These are phyloP conservation scores for Solanum chacoense DNA, from an alignment of 305 asterid genomes.

Conservation along the genomic window DNA sequence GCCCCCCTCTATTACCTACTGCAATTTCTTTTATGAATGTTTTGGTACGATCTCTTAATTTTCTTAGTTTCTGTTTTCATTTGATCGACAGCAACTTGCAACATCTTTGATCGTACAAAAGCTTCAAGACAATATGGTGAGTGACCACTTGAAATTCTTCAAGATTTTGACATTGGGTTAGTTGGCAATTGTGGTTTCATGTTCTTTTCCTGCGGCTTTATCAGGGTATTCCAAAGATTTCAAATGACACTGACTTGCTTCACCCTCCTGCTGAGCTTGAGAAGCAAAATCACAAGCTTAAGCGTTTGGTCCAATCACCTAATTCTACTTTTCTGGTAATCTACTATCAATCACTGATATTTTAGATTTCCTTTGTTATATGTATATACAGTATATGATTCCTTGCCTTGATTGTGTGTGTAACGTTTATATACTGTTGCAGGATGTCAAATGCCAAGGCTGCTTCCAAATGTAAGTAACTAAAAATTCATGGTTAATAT, in stretches of 20 bases:
- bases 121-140: neutral
- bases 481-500: neutral
- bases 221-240: neutral
- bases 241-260: neutral
- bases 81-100: neutral
- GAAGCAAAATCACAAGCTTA: constrained; percentile 1
- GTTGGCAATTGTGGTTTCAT: neutral
- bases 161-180: neutral
- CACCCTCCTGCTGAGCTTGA: neutral
- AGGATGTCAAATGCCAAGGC: neutral
- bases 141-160: neutral
- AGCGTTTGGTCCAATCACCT: constrained; percentile 1
- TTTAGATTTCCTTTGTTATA: neutral
- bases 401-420: neutral
- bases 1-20: neutral
- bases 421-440: neutral
- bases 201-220: neutral
- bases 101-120: neutral
- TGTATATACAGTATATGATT: neutral
- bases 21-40: neutral
- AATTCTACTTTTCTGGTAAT: neutral
- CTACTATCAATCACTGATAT: neutral
- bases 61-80: neutral
- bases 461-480: neutral
- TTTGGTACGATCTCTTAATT: neutral